Evolutionary conservation across 805 yeast genomes (phyloP), one percentile per base, ranked within the genome.

Genomic region (Jamesozyma lodderae): DNA sequence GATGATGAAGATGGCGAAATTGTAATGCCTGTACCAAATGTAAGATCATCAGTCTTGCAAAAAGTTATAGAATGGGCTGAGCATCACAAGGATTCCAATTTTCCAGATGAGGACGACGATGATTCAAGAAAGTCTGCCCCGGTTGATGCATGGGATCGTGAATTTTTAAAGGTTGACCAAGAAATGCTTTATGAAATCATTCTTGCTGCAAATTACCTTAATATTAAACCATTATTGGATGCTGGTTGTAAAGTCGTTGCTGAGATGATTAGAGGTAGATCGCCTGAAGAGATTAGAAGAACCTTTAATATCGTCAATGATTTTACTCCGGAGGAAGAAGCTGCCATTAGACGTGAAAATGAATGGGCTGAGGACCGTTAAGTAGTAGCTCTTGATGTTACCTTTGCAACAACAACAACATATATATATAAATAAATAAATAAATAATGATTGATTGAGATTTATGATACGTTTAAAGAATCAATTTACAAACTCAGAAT

Each of bases 31-130:
- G 77, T 87, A 10, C 95, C 95, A 28, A 87, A 85, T 54, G 96
- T 87, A 26, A 71, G 90, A 48, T 81, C 94, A 8, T 78, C 81
- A 14, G 95, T 90, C 16, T 70, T 90, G 63, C 77, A 81, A 59
- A 86, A 87, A 57, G 90, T 90, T n/a, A 69, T 90, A 38, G 95
- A 90, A 58, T 90, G 96, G 94, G 87, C 96, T 53, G 94, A 84
- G 55, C 92, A 90, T 60, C 96, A 90, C 68, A 82, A 80, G 60
- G 87, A 84, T 57, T 73, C 82, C 8, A 69, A 68, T 15, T 79
- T 79, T 62, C 83, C 84, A 15, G 86, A 79, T 45, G 88, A 80
- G 38, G 85, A 77, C 41, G 95, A 85, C 46, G 88, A 81, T 38
- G 94, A 85, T 49, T 74, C 84, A 18, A 77, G 82, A 59, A 84